Percentiles rank a stretch among this genome's conserved stretches.
Conservation (phyloP, 202 grass and related monocot genomes). For the Panicum hallii region DNA sequence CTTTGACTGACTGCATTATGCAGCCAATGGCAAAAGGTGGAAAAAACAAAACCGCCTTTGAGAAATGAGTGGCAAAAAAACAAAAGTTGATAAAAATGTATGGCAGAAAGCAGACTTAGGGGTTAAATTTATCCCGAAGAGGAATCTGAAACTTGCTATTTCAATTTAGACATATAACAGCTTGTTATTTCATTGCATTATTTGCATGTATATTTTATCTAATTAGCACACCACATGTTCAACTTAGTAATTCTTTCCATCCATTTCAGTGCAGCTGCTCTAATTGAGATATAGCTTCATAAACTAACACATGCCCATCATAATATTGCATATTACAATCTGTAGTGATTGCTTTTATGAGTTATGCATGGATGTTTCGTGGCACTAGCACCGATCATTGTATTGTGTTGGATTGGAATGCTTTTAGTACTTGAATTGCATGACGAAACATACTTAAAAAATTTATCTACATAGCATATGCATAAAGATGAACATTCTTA, state of each 20-base stretch:
- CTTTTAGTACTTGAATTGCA: slow-evolving; percentile 4
- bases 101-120: not conserved
- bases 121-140: not conserved
- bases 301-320: not conserved
- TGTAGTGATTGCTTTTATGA: not conserved
- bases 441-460: not conserved
- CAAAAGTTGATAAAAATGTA: not conserved
- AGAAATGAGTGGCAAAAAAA: not conserved
- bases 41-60: not conserved
- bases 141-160: not conserved
- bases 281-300: not conserved
- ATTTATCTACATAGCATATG: not conserved
- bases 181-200: not conserved
- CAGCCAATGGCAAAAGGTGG: not conserved
- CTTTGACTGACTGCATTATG: not conserved
- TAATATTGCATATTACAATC: not conserved
- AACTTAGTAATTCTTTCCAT: not conserved
- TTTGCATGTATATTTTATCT: slow-evolving; percentile 18
- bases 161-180: not conserved
- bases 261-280: not conserved
- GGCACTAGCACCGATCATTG: not conserved
- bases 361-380: slow-evolving; percentile 6
- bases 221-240: not conserved
- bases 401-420: slow-evolving; percentile 18
- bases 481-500: not conserved